Conservation (phyloP, 768 basidiomycete species). For the Lentinula lateritia region DNA sequence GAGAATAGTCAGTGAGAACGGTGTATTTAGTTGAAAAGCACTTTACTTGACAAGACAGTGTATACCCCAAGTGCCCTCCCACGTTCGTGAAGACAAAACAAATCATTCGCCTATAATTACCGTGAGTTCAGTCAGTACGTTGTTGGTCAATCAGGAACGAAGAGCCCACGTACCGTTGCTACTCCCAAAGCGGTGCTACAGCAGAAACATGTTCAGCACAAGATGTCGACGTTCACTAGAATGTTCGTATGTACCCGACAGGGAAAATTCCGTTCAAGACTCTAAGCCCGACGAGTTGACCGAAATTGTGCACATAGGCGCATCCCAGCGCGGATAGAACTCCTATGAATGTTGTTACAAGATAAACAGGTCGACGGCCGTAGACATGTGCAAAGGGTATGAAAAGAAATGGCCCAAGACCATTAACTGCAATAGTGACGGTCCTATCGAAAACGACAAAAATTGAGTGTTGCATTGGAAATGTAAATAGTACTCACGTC, state of each 20-base stretch:
- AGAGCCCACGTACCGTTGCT: background rate
- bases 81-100: constrained; percentile 5
- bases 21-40: background rate
- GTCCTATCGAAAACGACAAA: background rate
- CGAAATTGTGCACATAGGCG: constrained; percentile 1
- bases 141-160: background rate
- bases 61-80: background rate
- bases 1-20: background rate
- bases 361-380: background rate
- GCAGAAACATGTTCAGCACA: background rate
- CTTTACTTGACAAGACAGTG: background rate
- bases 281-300: background rate
- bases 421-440: background rate
- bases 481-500: background rate
- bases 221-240: too few relatives aligned
- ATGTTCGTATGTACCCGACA: background rate
- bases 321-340: background rate
- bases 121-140: too few relatives aligned
- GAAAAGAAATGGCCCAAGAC: constrained; percentile 2
- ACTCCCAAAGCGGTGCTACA: constrained; percentile 1
- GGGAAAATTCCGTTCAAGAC: constrained; percentile 4
- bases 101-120: background rate
- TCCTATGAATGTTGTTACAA: background rate
- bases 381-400: constrained; percentile 4
- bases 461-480: background rate